Percentiles rank a stretch among this genome's conserved stretches.
Conservation (phyloP, 164 flowering plant species). For the Buxus sempervirens region DNA sequence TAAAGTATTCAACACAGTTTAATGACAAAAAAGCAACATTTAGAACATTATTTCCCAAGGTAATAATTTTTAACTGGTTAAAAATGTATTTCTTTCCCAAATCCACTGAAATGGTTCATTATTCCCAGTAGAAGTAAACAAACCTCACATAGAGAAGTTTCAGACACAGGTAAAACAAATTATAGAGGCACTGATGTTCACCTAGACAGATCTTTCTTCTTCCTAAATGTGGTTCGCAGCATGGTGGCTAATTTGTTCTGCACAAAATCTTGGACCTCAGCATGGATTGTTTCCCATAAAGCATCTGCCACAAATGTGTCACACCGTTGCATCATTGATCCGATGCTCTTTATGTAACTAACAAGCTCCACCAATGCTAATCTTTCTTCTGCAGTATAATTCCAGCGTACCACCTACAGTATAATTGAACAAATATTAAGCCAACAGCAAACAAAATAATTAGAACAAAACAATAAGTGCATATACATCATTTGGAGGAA, state of each 20-base stretch:
- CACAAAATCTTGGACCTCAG: slow-evolving; percentile 99
- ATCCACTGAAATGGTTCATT: too few species aligned
- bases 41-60: too few species aligned
- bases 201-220: slow-evolving; percentile 97
- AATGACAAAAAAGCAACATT: too few species aligned
- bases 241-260: slow-evolving; percentile 89
- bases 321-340: slow-evolving; percentile 86
- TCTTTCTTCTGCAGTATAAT: slow-evolving; percentile 84
- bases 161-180: too few species aligned
- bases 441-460: neutral
- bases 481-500: too few species aligned
- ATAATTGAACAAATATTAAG: slow-evolving; percentile 3
- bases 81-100: too few species aligned
- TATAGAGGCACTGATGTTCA: too few species aligned
- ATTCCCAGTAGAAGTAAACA: too few species aligned
- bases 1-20: too few species aligned
- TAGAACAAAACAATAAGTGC: too few species aligned
- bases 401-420: slow-evolving; percentile 87
- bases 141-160: too few species aligned
- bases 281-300: slow-evolving; percentile 95
- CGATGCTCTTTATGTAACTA: slow-evolving; percentile 85
- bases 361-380: slow-evolving; percentile 84
- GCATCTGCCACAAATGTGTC: slow-evolving; percentile 93
- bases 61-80: too few species aligned
- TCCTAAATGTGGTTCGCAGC: slow-evolving; percentile 91